phyloP scores from a whole-genome alignment of 148 eudicot species.

The Drosera capensis region DNA sequence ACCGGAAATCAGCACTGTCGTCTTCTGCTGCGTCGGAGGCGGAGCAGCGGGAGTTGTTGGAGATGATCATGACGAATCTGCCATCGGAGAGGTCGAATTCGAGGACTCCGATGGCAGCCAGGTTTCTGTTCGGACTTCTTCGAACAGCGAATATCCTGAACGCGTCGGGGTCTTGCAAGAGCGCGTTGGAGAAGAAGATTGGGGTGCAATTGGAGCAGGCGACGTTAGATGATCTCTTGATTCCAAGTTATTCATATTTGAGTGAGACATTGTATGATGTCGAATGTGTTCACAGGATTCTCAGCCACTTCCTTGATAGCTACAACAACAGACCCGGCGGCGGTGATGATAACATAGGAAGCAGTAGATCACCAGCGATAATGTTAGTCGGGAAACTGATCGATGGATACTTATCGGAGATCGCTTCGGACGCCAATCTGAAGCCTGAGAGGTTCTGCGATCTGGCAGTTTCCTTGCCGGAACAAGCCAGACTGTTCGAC shows the following conservation, averaged over 20 bases:
- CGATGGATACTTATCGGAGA: constrained; percentile 86
- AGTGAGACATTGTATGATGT: constrained; percentile 85
- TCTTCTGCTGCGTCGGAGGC: constrained; percentile 42
- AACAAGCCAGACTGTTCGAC: constrained; percentile 57
- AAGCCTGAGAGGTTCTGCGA: constrained; percentile 46
- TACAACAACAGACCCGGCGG: constrained; percentile 19
- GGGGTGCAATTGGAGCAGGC: constrained; percentile 74
- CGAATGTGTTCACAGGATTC: constrained; percentile 75
- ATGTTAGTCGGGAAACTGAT: constrained; percentile 75
- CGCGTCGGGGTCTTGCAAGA: constrained; percentile 32
- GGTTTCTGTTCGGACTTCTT: constrained; percentile 53
- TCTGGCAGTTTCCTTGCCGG: constrained; percentile 58
- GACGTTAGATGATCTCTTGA: constrained; percentile 63
- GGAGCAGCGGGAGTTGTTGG: constrained; percentile 65
- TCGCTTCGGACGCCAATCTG: constrained; percentile 78
- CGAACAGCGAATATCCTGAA: constrained; percentile 59
- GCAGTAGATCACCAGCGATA: constrained; percentile 29
- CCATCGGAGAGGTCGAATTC: constrained; percentile 33
- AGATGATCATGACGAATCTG: constrained; percentile 34
- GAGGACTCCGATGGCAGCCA: constrained; percentile 20
- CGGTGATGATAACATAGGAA: constrained; percentile 18
- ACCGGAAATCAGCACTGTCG: constrained; percentile 24
- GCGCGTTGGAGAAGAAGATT: constrained; percentile 53
- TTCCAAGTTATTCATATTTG: constrained; percentile 89
- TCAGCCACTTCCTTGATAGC: constrained; percentile 35